Base-by-base conservation (phyloP, 768 basidiomycete species). In the Rhodotorula babjevae region DNA sequence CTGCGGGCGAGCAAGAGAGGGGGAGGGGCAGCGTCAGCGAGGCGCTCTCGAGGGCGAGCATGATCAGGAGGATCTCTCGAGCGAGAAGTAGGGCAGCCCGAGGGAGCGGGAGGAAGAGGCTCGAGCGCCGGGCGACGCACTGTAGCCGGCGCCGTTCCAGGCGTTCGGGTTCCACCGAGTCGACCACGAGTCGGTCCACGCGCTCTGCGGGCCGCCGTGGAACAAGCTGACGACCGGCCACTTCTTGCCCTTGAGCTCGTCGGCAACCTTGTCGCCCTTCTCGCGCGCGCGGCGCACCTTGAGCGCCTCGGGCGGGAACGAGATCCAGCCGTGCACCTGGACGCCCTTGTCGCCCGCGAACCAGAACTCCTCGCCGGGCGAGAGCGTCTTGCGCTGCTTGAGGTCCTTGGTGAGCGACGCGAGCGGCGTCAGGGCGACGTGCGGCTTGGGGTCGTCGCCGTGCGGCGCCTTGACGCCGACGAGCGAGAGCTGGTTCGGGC, bases 141-240 rank as follows among this genome's bases (percentile, higher is more conserved):
- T 88, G 81, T 97, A 99, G 0, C 95, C 93, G 79, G 92, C 90
- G 77, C 88, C 87, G 19, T 92, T 87, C 76, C 92, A 94, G 18
- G 90, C 87, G 77, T 92, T 91, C 0, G 89, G 90, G 81, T 96
- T 97, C 94, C 66, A 80, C 19, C 82, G 84, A 42, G 87, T 93
- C 5, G 87, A 89, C 94, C 94, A 97, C 57, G 87, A 84, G 78
- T 96, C 93, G 75, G 88, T 87, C 93, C 93, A 96, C 61, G 90
- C 91, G 42, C 88, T 84, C 77, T 79, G 73, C 36, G 77, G 74
- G 0, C 77, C 88, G 83, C 79, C 78, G 58, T 76, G 75, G 29
- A 70, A 62, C 21, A 93, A 81, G 77, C 94, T 81, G 29, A 91
- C 84, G 68, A 86, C 84, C 4, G 92, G 93, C 86, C 87, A 94